Base-by-base conservation (phyloP, 225 moss, liverwort and hornwort species). In the Bryoerythrophyllum caledonicum region DNA sequence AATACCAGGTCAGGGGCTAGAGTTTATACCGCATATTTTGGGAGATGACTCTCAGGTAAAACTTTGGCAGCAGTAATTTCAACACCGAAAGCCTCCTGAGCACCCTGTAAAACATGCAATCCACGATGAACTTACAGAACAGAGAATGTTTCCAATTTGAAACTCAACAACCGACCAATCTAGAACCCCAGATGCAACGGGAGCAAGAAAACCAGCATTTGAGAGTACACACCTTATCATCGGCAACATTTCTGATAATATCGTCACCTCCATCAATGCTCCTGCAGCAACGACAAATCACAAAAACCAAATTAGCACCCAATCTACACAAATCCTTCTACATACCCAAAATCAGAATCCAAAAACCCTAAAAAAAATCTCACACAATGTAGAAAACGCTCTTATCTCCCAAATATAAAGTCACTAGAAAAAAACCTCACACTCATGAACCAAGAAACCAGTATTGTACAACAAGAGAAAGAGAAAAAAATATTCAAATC, bases 11-110 rank as follows among this genome's bases (percentile, higher is more conserved):
- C 48, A 77, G 16, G 11, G 21, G 44, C n/a, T 37, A 51, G 6
- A 79, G 54, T 21, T 38, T 30, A 10, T 76, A 88, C 88, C 77
- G 88, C 85, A 76, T 80, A 85, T 70, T 69, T 75, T 43, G 82
- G 80, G 63, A 85, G 27, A 56, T 30, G 68, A 70, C 23, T 70
- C 25, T 72, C 64, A 13, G 76, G 80, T 51, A n/a, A 25, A 46
- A 8, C 51, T 28, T 71, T 20, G 28, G 9, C 60, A 43, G 0
- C 61, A 15, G 63, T 23, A 5, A 60, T 68, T 16, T 72, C 78
- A 68, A 55, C 20, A 48, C 15, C 48, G 60, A 72, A 32, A 64
- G 30, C 74, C 26, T 63, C 82, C 35, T 73, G 75, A 17, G 76
- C 37, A 67, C 24, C 24, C 86, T 86, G 81, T 60, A 73, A 28